Evolutionary conservation across 441 rosid species (phyloP).

Genomic region (Hura crepitans): DNA sequence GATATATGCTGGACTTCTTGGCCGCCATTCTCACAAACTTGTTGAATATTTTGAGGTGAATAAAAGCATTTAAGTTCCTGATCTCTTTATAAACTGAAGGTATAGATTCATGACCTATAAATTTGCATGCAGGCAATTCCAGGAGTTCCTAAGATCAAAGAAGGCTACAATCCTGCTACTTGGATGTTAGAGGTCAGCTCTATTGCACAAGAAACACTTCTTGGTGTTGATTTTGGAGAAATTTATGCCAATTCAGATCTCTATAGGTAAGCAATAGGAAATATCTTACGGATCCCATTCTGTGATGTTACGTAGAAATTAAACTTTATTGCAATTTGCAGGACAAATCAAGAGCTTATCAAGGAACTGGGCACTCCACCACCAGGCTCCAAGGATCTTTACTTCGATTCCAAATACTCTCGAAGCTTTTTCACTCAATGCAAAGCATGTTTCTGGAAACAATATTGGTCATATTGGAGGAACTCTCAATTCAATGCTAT

Average conservation of each 20-base stretch:
- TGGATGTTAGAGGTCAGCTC: constrained; percentile 65
- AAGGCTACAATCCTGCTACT: constrained; percentile 60
- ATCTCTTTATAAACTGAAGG: neutral
- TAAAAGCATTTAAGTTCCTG: neutral
- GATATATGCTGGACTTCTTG: constrained; percentile 14
- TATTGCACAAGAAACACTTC: constrained; percentile 39
- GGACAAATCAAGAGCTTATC: constrained; percentile 51
- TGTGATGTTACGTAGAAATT: neutral
- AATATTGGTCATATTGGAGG: constrained; percentile 61
- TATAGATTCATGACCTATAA: neutral
- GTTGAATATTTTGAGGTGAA: constrained; percentile 19
- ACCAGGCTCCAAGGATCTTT: constrained; percentile 45
- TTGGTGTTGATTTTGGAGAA: constrained; percentile 52
- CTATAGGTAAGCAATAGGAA: constrained; percentile 32
- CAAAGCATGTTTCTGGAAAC: constrained; percentile 66
- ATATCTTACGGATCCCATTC: neutral
- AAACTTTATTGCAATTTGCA: constrained; percentile 17
- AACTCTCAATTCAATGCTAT: constrained; percentile 45
- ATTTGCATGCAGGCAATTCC: constrained; percentile 42
- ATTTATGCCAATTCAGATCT: constrained; percentile 46
- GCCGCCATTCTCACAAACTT: constrained; percentile 17
- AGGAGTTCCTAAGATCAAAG: constrained; percentile 48
- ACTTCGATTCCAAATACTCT: constrained; percentile 50
- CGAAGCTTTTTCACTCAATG: constrained; percentile 49
- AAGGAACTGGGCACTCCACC: constrained; percentile 46